phyloP scores from a whole-genome alignment of 2,329 filamentous ascomycete species.

The Chrysosporium keratinophilum region DNA sequence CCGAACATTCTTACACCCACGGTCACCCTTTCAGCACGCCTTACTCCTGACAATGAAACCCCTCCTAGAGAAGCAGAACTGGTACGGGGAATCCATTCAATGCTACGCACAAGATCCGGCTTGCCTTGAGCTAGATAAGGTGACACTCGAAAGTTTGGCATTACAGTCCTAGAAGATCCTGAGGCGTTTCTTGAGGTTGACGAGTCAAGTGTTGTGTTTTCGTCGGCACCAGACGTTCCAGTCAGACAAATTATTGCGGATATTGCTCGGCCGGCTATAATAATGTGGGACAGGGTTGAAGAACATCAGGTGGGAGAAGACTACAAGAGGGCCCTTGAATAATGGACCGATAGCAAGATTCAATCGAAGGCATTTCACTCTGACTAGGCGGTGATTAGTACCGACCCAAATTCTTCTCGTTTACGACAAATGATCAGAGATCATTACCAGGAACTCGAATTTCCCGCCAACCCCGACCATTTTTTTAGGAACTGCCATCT shows the following conservation, averaged over 20 bases:
- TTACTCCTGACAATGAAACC: constrained; percentile 20
- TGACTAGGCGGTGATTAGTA: neutral
- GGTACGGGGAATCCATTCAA: constrained; percentile 6
- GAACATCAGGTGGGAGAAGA: neutral
- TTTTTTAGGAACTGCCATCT: constrained; percentile 9
- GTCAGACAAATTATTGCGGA: constrained; percentile 34
- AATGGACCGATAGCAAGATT: neutral
- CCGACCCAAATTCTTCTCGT: constrained; percentile 13
- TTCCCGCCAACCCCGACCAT: constrained; percentile 4
- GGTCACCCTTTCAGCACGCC: constrained; percentile 19
- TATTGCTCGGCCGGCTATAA: constrained; percentile 26
- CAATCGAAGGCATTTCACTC: neutral
- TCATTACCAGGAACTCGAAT: constrained; percentile 11
- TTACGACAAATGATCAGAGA: constrained; percentile 1
- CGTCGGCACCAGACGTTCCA: constrained; percentile 25
- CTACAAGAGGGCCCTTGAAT: neutral
- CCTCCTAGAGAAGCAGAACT: constrained; percentile 10
- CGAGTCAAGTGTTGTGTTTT: constrained; percentile 30
- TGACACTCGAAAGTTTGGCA: constrained; percentile 17
- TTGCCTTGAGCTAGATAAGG: constrained; percentile 18
- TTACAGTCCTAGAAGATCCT: constrained; percentile 22
- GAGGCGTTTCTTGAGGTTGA: constrained; percentile 32
- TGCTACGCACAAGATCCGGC: constrained; percentile 25
- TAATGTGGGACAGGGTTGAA: constrained; percentile 22
- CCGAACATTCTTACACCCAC: neutral